phyloP scores from a whole-genome alignment of 108 stramenopile genomes.

The Seminavis robusta region DNA sequence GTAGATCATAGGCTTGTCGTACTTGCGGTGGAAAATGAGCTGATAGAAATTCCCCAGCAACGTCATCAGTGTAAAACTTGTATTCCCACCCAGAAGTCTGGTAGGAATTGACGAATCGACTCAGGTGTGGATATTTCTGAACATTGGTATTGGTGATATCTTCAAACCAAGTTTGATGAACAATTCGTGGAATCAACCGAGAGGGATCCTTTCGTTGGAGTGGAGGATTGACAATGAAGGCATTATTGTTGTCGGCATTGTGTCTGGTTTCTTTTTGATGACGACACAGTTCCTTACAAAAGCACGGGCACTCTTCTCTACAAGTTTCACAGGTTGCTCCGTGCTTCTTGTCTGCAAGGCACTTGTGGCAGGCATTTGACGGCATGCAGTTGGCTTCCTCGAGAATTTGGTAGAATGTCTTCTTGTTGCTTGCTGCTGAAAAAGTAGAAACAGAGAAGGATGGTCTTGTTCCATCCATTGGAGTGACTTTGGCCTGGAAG shows the following conservation, averaged over 20 bases:
- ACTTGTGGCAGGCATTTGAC: constrained; percentile 48
- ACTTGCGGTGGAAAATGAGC: constrained; percentile 75
- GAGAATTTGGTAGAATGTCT: constrained; percentile 19
- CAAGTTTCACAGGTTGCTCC: constrained; percentile 58
- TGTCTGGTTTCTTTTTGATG: constrained; percentile 52
- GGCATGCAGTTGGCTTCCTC: constrained; percentile 43
- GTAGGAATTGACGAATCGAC: constrained; percentile 70
- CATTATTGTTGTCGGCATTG: constrained; percentile 55
- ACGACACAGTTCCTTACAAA: constrained; percentile 66
- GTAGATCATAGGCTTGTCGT: constrained; percentile 63
- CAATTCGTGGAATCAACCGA: constrained; percentile 69
- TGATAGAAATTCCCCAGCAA: constrained; percentile 43
- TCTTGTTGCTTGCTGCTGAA: not conserved
- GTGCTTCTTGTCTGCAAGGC: constrained; percentile 61
- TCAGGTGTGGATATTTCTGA: constrained; percentile 46
- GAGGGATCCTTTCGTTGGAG: constrained; percentile 54
- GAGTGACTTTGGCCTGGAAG: not conserved
- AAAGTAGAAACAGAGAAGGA: constrained; percentile 19
- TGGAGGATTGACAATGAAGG: constrained; percentile 47
- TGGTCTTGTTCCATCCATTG: not conserved
- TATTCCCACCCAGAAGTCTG: constrained; percentile 77
- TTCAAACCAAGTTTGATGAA: constrained; percentile 77
- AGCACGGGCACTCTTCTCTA: constrained; percentile 48
- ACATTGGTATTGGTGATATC: constrained; percentile 28
- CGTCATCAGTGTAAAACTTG: constrained; percentile 66